Base-by-base conservation (phyloP, 352 stramenopile genomes). In the Elongisporangium undulatum region DNA sequence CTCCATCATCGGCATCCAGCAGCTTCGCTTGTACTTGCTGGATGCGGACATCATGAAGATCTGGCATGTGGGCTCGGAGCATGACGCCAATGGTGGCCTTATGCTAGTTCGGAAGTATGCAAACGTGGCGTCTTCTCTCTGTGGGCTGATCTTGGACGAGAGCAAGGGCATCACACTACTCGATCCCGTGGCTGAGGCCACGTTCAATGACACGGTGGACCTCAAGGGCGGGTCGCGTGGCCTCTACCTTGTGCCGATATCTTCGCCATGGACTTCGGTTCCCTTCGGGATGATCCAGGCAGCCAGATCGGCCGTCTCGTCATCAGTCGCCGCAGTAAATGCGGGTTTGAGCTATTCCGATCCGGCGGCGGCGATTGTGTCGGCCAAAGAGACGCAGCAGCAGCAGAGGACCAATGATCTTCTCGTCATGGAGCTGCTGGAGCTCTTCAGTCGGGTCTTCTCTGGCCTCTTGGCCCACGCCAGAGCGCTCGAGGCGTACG, bases 121-220 rank as follows among this genome's bases (percentile, higher is more conserved):
- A 15, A 84, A 72, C 23, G 71, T 76, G 4, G 55, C 78, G 23
- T 86, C 83, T n/a, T 85, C 77, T 13, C 63, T 92, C 12, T 92
- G 83, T 39, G 64, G 60, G 2, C 53, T 70, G 22, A 78, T 84
- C 3, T 49, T 85, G 3, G 38, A 71, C 0, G 72, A 89, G 24
- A 41, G 29, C 9, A 41, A 41, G 13, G 29, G 29, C 8, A 13
- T 41, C 5, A 41, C 29, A 9, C 8, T 41, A 15, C 5, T 15
- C 29, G 29, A 41, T 41, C 79, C 81, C 3, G 66, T 72, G 9
- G 71, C 73, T 0, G 69, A 90, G 53, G 64, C 79, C 20, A 71
- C 60, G 3, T 92, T 85, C 63, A 92, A 92, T 39, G 80, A 90
- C 53, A 89, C 78, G 0, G 78, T 89, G 3, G 83, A 92, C 53